phyloP scores from a whole-genome alignment of 169 alveolate genomes.

The Plasmodium inui region DNA sequence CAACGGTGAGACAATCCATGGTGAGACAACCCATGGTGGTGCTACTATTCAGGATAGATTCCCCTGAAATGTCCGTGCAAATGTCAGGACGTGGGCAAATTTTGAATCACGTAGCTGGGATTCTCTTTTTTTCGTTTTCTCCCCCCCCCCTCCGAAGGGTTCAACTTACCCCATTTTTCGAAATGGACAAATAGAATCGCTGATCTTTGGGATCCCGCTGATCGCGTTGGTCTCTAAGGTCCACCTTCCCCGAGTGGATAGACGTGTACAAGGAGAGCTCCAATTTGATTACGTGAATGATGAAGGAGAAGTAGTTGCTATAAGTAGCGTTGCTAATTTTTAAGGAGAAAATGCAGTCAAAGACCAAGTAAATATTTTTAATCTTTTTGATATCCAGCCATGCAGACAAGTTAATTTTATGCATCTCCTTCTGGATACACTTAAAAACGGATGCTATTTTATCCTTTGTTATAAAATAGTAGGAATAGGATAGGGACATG shows the following conservation, averaged over 20 bases:
- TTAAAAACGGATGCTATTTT: conserved; percentile 30
- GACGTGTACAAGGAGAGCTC: conserved; percentile 61
- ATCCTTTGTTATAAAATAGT: conserved; percentile 57
- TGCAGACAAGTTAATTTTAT: conserved; percentile 27
- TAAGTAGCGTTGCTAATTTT: conserved; percentile 14
- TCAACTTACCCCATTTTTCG: conserved; percentile 42
- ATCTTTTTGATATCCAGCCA: conserved; percentile 63
- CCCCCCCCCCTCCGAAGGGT: neutral
- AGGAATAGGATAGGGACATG: conserved; percentile 66
- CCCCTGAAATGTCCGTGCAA: neutral
- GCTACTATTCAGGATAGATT: neutral
- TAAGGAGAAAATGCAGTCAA: conserved; percentile 59
- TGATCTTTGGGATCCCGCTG: neutral
- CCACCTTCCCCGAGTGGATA: conserved; percentile 3
- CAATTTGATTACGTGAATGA: conserved; percentile 39
- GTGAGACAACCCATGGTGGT: neutral
- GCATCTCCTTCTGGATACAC: conserved; percentile 51
- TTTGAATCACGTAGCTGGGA: neutral
- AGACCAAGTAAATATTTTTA: conserved; percentile 57
- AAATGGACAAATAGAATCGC: conserved; percentile 45
- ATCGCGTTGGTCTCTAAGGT: neutral
- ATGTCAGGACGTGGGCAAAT: neutral
- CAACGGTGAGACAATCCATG: too few relatives aligned
- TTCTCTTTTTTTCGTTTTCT: neutral
- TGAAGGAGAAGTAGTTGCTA: conserved; percentile 26